Evolutionary conservation across 768 basidiomycete species (phyloP), one percentile per base, ranked within the genome.

Genomic region (Kwoniella botswanensis): DNA sequence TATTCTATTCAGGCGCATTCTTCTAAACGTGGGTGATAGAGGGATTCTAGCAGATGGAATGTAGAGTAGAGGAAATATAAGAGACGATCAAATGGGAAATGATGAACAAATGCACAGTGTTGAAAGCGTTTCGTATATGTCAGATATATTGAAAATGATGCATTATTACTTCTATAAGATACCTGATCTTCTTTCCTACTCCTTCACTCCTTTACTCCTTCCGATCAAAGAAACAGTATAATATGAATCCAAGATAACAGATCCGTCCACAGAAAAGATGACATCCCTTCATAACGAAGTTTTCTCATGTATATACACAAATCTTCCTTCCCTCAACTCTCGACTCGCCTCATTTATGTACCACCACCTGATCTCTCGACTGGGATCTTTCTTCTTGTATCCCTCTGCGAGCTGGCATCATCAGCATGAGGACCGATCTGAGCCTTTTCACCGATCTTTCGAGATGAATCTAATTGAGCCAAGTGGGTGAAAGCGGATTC

Each of bases 321-420:
- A 35, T 35, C 6, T 35, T 35, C 35, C 35, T 35, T 35, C 4
- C 54, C 54, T 21, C 54, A 56, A 56, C 24, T 56, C 21, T 26
- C 21, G 12, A 12, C 13, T 22, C 18, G n/a, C 29, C 50, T 11
- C 65, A 26, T 44, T 69, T 74, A 79, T 35, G 78, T 79, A 61
- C 88, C 88, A 52, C 88, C 88, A 57, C 88, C 88, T 60, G 86
- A 86, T 79, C 88, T 85, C 81, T 87, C 87, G 15, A 88, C 88
- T 4, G 88, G 87, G 68, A 88, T 88, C 73, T 83, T 82, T 63
- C 82, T 84, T 58, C 87, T 84, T 67, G 85, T 84, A n/a, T 72
- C 64, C 42, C 82, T 69, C 66, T 78, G 41, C 24, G 72, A 18
- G 62, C 75, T 65, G 77, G 83, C 70, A 52, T 82, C 70, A 69